phyloP scores from a whole-genome alignment of 176 grass and related monocot genomes.

The Ensete ventricosum region DNA sequence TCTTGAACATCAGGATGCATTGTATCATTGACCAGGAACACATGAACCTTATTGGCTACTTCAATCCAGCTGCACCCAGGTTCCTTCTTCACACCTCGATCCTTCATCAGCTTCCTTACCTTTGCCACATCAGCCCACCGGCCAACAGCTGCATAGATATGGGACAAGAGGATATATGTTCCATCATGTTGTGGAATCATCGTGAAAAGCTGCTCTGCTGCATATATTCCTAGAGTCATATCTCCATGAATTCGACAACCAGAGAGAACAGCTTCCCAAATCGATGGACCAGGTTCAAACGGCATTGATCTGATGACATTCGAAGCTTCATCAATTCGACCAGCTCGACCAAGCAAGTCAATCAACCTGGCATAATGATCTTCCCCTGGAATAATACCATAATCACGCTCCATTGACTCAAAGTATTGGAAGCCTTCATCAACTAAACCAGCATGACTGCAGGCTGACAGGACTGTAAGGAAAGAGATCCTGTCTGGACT shows the following conservation, averaged over 20 bases:
- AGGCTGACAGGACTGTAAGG: slow-evolving; percentile 64
- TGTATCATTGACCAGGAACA: slow-evolving; percentile 76
- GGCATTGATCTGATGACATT: slow-evolving; percentile 70
- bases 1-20: slow-evolving; percentile 51
- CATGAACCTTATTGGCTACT: slow-evolving; percentile 64
- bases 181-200: slow-evolving; percentile 68
- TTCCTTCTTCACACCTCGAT: slow-evolving; percentile 90
- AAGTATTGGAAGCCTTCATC: slow-evolving; percentile 74
- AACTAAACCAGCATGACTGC: slow-evolving; percentile 70
- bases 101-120: slow-evolving; percentile 90
- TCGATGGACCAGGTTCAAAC: slow-evolving; percentile 46
- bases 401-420: slow-evolving; percentile 69
- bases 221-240: slow-evolving; percentile 50
- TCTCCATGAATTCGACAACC: slow-evolving; percentile 55
- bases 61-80: slow-evolving; percentile 98
- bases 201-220: slow-evolving; percentile 61
- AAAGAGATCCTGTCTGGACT: slow-evolving; percentile 65
- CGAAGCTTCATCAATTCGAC: slow-evolving; percentile 55
- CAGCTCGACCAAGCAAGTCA: slow-evolving; percentile 66
- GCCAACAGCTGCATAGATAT: slow-evolving; percentile 79
- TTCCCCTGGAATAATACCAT: slow-evolving; percentile 62
- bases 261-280: slow-evolving; percentile 74
- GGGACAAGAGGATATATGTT: slow-evolving; percentile 77
- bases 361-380: slow-evolving; percentile 76
- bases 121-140: slow-evolving; percentile 61